These are phyloP conservation scores for Blastobotrys serpentis DNA, from an alignment of 1,139 yeast genomes.

Conservation along the genomic window DNA sequence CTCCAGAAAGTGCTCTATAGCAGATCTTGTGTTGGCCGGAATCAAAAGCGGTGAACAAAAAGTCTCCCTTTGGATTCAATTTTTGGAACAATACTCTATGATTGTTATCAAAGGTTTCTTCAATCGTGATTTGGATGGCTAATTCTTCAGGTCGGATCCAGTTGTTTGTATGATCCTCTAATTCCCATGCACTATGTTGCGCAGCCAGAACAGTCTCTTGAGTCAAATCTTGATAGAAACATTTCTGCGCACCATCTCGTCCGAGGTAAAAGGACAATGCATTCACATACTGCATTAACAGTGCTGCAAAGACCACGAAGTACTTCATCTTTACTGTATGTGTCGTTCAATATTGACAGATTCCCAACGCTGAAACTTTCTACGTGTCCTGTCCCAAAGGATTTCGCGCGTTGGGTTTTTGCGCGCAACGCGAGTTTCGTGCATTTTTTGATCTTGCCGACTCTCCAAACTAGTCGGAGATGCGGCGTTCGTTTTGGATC, in stretches of 20 bases:
- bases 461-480: not conserved
- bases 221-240: constrained; percentile 66
- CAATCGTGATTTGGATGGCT: constrained; percentile 53
- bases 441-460: too few relatives aligned
- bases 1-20: constrained; percentile 61
- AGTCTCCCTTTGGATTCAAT: constrained; percentile 58
- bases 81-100: constrained; percentile 69
- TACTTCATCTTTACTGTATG: constrained; percentile 1
- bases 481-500: not conserved
- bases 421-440: too few relatives aligned
- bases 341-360: not conserved
- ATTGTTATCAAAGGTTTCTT: constrained; percentile 63
- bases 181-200: constrained; percentile 56
- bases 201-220: constrained; percentile 56
- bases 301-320: constrained; percentile 12
- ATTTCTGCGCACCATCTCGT: constrained; percentile 55
- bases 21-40: constrained; percentile 75
- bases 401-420: not conserved
- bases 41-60: constrained; percentile 66
- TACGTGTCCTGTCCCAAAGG: constrained; percentile 2
- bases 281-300: constrained; percentile 27
- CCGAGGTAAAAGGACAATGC: constrained; percentile 55
- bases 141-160: constrained; percentile 49
- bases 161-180: constrained; percentile 45
- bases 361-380: not conserved